phyloP scores from a whole-genome alignment of 2,329 filamentous ascomycete species.

The Lasiodiplodia sp. region DNA sequence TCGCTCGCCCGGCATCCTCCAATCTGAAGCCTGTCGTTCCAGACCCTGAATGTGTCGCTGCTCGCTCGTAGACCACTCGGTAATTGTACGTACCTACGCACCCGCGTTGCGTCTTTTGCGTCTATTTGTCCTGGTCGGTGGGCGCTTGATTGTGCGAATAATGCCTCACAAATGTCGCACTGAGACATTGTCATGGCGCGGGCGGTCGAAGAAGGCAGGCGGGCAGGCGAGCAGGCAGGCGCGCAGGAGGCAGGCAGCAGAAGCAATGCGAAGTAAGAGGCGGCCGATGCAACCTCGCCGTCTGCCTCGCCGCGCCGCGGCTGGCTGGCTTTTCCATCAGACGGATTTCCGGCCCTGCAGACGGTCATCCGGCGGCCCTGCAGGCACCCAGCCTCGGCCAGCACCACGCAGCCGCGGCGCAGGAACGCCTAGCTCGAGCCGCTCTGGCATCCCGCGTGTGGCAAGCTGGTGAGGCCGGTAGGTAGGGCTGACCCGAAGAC shows the following conservation, averaged over 20 bases:
- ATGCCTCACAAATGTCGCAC: slow-evolving; percentile 18
- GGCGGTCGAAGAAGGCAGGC: background rate
- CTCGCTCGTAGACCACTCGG: slow-evolving; percentile 6
- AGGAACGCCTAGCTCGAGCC: background rate
- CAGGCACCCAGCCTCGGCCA: background rate
- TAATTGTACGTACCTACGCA: background rate
- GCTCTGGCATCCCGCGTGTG: slow-evolving; percentile 15
- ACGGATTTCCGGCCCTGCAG: background rate
- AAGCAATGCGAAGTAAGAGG: background rate
- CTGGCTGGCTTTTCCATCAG: background rate
- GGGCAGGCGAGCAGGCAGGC: background rate
- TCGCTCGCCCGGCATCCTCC: slow-evolving; percentile 17
- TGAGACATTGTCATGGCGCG: background rate
- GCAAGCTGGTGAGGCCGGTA: background rate
- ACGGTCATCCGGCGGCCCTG: background rate
- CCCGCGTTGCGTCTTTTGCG: background rate
- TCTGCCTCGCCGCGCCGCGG: background rate
- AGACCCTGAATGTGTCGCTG: slow-evolving; percentile 2
- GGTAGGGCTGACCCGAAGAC: slow-evolving; percentile 25
- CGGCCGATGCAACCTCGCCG: background rate
- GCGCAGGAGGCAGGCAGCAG: no score
- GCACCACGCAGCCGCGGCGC: background rate
- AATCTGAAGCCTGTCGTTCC: slow-evolving; percentile 22
- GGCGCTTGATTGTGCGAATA: slow-evolving; percentile 12
- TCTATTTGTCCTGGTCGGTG: slow-evolving; percentile 2